phyloP scores from a whole-genome alignment of 192 early-diverging fungal genomes.

The Jimgerdemannia lactiflua region DNA sequence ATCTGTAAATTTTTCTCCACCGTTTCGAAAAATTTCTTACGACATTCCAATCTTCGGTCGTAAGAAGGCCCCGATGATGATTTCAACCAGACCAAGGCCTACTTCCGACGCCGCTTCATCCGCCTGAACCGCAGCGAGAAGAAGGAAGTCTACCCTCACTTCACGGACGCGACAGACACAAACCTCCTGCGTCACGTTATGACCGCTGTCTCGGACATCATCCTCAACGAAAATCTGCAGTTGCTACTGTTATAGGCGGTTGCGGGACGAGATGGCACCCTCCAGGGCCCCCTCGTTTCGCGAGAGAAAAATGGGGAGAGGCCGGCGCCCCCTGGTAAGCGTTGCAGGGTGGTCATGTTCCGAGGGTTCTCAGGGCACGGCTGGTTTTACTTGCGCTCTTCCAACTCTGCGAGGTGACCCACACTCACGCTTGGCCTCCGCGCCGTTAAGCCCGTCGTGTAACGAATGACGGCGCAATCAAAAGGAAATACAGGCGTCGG shows the following conservation, averaged over 20 bases:
- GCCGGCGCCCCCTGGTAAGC: background rate
- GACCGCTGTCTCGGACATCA: slow-evolving; percentile 41
- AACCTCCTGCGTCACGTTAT: slow-evolving; percentile 46
- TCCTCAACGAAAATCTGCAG: slow-evolving; percentile 39
- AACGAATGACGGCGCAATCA: background rate
- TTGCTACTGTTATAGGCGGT: slow-evolving; percentile 19
- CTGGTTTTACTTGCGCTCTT: background rate
- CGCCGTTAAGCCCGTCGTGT: background rate
- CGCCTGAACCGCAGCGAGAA: slow-evolving; percentile 37
- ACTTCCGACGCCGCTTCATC: slow-evolving; percentile 43
- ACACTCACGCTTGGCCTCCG: background rate
- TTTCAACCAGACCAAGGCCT: slow-evolving; percentile 25
- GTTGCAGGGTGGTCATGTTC: background rate
- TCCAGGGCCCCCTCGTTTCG: no score
- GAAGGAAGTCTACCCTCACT: slow-evolving; percentile 52
- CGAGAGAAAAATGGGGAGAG: background rate
- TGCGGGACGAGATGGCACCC: background rate
- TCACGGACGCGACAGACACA: slow-evolving; percentile 51
- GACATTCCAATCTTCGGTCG: background rate
- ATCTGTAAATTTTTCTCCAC: background rate
- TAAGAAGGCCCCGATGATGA: slow-evolving; percentile 23
- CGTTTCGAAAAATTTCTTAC: background rate
- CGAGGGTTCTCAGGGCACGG: background rate
- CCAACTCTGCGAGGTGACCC: background rate
- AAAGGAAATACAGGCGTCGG: background rate